Evolutionary conservation across 257 asterid genomes (phyloP), one percentile per base, ranked within the genome.

Genomic region (Solanum neorickii): DNA sequence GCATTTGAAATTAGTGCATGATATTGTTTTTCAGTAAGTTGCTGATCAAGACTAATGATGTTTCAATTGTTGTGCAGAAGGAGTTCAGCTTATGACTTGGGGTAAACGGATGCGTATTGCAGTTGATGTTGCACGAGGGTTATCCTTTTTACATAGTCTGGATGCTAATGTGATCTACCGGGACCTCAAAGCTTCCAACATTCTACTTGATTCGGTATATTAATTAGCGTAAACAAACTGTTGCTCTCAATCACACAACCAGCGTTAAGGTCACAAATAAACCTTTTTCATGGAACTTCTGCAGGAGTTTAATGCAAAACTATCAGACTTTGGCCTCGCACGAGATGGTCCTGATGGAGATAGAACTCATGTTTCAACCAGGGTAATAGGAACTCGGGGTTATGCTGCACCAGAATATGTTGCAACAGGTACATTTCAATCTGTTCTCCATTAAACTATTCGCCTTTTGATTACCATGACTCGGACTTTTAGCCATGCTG

Each of bases 351-450:
- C 96, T 5, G 90, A 86, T 41, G 98, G 96, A 62, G 96, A 94
- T 87, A 88, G 90, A 84, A 94, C 96, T 37, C 98, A 94, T 83
- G 98, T 94, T 44, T 94, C 98, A 33, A 94, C 98, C 25, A 88
- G 96, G 88, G 92, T 93, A 20, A 89, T 94, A 5, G 98, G 98
- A n/a, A 94, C 96, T 47, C 89, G 83, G 86, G 98, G 98, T 12
- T 94, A 94, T 86, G 96, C 98, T 39, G 98, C 98, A 35, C 98
- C 98, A 1, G 96, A 94, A 87, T 94, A 93, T 42, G 87, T 94
- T 39, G 93, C 94, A 35, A 91, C 94, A 89, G 98, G 95, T 93
- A 85, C 10, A 56, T 37, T 35, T 14, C 66, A 46, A 15, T 86
- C 77, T 13, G 25, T 35, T 56, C 41, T n/a, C 3, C 18, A 44